Evolutionary conservation across 1,284 basidiomycete species (phyloP).

Genomic region (Trichosporon asahii): DNA sequence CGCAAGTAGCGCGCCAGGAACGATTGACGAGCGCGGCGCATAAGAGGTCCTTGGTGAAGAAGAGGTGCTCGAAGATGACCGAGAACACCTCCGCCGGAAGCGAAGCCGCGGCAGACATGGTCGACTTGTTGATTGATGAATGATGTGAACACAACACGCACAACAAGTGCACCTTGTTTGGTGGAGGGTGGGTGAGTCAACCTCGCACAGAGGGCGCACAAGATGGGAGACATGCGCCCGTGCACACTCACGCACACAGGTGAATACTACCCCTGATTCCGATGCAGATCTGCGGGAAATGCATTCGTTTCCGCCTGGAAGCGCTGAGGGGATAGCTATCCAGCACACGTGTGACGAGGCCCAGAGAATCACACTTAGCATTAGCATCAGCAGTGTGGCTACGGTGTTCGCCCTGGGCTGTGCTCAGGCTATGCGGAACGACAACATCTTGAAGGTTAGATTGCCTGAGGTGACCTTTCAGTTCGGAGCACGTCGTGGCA

Average conservation of each 20-base stretch:
- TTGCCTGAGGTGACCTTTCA: not conserved
- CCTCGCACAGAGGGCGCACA: too few relatives aligned
- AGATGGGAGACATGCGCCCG: too few relatives aligned
- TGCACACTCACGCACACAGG: too few relatives aligned
- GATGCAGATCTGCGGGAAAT: too few relatives aligned
- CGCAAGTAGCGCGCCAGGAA: not conserved
- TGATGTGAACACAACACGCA: too few relatives aligned
- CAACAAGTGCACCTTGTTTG: too few relatives aligned
- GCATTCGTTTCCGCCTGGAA: conserved; percentile 35
- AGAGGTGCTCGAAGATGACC: not conserved
- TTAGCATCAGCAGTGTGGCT: conserved; percentile 36
- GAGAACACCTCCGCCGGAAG: not conserved
- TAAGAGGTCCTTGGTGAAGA: not conserved
- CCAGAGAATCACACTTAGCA: conserved; percentile 44
- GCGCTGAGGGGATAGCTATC: conserved; percentile 35
- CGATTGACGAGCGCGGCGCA: not conserved
- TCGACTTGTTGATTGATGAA: not conserved
- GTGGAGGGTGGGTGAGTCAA: too few relatives aligned
- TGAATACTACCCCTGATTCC: too few relatives aligned
- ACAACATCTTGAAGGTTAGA: conserved; percentile 36
- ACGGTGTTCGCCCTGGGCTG: conserved; percentile 32
- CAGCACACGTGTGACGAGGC: conserved; percentile 35
- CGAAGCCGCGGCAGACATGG: not conserved
- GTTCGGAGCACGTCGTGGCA: too few relatives aligned
- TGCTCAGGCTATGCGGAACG: conserved; percentile 40